Evolutionary conservation across 2,329 filamentous ascomycete genomes (phyloP).

Genomic region (Ascochyta rabiei): DNA sequence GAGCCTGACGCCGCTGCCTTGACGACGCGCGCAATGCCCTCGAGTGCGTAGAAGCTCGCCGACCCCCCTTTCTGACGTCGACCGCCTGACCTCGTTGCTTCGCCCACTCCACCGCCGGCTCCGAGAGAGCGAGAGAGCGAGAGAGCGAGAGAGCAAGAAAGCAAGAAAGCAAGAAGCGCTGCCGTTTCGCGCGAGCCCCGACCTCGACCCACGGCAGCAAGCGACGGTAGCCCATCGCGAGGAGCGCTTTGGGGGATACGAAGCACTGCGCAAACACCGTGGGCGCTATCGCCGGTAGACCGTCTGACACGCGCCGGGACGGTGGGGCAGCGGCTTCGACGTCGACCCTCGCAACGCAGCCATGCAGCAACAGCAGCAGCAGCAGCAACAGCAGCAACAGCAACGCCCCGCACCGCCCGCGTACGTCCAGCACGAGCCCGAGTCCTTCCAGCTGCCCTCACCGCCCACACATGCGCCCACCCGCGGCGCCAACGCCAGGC

Average conservation of each 20-base stretch:
- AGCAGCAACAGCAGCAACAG: too few relatives aligned
- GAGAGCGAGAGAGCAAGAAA: too few relatives aligned
- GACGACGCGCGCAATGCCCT: constrained; percentile 1
- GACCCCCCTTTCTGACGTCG: neutral
- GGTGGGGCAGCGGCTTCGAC: constrained; percentile 18
- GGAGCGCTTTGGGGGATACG: too few relatives aligned
- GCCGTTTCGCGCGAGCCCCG: constrained; percentile 24
- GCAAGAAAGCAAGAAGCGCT: too few relatives aligned
- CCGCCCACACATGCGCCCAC: constrained; percentile 48
- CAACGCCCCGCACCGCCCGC: constrained; percentile 52
- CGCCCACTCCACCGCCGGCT: constrained; percentile 16
- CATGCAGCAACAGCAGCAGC: constrained; percentile 45
- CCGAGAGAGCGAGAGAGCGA: constrained; percentile 9
- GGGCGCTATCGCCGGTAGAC: neutral
- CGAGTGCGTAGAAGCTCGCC: constrained; percentile 7
- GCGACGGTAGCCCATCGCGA: too few relatives aligned
- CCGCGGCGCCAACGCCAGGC: constrained; percentile 31
- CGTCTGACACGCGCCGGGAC: constrained; percentile 6
- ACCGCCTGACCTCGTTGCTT: constrained; percentile 23
- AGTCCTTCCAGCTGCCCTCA: constrained; percentile 50
- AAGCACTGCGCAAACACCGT: too few relatives aligned
- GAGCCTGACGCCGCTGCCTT: neutral
- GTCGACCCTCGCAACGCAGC: neutral
- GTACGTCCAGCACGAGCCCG: constrained; percentile 51
- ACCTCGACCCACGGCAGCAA: constrained; percentile 8